Conservation (phyloP, 23 red algal genomes). For the Chondrus crispus region DNA sequence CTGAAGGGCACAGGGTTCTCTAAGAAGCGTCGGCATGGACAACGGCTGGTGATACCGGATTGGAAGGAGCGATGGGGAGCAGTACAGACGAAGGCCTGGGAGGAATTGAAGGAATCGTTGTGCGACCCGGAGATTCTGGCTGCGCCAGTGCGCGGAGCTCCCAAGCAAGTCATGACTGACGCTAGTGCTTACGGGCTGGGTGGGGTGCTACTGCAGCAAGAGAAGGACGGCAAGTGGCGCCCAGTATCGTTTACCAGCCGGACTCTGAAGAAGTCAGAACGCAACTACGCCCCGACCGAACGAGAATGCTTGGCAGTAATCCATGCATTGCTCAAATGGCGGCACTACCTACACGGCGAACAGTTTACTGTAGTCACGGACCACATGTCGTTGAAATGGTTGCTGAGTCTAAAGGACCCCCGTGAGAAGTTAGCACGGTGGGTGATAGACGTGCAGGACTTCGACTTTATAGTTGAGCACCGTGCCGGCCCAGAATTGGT, state of each 20-base stretch:
- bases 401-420: background rate
- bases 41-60: background rate
- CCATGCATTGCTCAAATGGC: background rate
- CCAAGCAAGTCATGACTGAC: background rate
- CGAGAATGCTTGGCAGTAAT: background rate
- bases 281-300: background rate
- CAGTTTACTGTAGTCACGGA: background rate
- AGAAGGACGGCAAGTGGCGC: background rate
- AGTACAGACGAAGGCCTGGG: background rate
- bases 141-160: background rate
- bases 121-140: background rate
- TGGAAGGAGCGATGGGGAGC: background rate
- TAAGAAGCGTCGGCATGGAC: background rate
- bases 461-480: background rate
- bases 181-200: background rate
- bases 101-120: background rate
- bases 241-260: background rate
- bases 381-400: constrained; percentile 5
- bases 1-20: background rate
- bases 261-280: background rate
- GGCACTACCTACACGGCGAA: constrained; percentile 17
- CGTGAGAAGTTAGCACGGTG: background rate
- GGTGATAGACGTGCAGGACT: background rate
- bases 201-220: background rate
- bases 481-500: background rate